Evolutionary conservation across 805 yeast genomes (phyloP), one percentile per base, ranked within the genome.

Genomic region (Ogataea pini): DNA sequence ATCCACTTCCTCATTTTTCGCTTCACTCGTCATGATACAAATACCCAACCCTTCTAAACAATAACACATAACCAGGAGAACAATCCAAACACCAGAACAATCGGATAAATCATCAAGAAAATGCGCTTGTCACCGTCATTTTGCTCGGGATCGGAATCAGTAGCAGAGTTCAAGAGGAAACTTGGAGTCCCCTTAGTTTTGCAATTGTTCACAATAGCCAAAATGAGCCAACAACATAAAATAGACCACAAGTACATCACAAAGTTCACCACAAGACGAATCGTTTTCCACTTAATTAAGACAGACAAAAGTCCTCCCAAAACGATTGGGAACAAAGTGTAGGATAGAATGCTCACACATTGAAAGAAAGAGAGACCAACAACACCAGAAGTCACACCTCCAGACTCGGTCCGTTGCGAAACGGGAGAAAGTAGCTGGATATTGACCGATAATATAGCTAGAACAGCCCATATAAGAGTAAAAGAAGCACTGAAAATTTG

Each of bases 61-160:
- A 79, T 79, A 13, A 79, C 77, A 45, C 72, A 75, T 28, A 80
- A 67, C 83, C 83, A 80, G 31, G 80, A 69, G 52, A 79, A 72
- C 2, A 77, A 69, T 2, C 79, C 73, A 58, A 75, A 79, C 63
- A 79, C 75, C 48, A 79, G 67, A 10, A 71, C 72, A 10, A 80
- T 74, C 1, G 85, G 85, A 52, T 78, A 79, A 6, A 79, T 67
- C 45, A 82, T 80, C 46, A 80, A 65, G 19, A 78, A 65, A 2
- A 79, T 72, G 47, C 83, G 67, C 17, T 80, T 80, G 19, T 82
- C 83, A 20, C 77, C 73, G 12, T 76, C 80, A 3, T 76, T 80
- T 18, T 70, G 69, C 10, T 49, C 56, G n/a, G 18, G 49, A 5
- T 46, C 54, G 3, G 54, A 45, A 19, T 55, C 56, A 3, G 31